Evolutionary conservation across 2,329 filamentous ascomycete species (phyloP), one percentile per base, ranked within the genome.

Genomic region (Fusarium sp.): DNA sequence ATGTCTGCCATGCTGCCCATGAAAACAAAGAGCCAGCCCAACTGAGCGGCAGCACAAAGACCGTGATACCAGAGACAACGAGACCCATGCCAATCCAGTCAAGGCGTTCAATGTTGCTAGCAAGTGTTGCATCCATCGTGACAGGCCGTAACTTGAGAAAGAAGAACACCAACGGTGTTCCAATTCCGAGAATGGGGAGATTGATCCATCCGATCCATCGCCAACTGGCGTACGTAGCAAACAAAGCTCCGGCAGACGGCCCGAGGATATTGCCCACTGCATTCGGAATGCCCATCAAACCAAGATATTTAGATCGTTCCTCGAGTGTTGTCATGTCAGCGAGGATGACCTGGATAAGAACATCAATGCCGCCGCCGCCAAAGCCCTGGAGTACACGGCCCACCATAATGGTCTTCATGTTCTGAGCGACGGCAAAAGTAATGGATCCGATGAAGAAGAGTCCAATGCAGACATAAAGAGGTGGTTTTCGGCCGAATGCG

Each of bases 161-260:
- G 36, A 67, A 67, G 31, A 62, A 61, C 2, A 67, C 33, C 27
- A 67, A n/a, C 4, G 62, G 65, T 1, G 65, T 49, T 12, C 62
- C 65, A 12, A 67, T 5, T 4, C 54, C 62, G 5, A 67, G 65
- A 25, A 67, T 62, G 1, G 65, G 65, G 0, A 67, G 36, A 20
- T 67, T 67, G 2, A 67, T 27, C 65, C 65, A 67, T 20, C 65
- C 65, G 1, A 67, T 67, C 65, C 65, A 67, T 29, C 65, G 41
- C 65, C 65, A 67, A 22, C 41, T 67, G 5, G 47, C 36, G 25
- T 67, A 67, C 7, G 62, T 42, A 5, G 65, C 22, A 2, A 67
- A 67, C 0, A 67, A 38, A 12, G 65, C 65, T 2, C 53, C 65
- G 1, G 62, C 36, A 4, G 62, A 67, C 3, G 65, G 65, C 0